Percentiles rank a stretch among this genome's conserved stretches.
Evolutionary conservation across 1,139 yeast genomes (phyloP).

Genomic region (Candida sojae): DNA sequence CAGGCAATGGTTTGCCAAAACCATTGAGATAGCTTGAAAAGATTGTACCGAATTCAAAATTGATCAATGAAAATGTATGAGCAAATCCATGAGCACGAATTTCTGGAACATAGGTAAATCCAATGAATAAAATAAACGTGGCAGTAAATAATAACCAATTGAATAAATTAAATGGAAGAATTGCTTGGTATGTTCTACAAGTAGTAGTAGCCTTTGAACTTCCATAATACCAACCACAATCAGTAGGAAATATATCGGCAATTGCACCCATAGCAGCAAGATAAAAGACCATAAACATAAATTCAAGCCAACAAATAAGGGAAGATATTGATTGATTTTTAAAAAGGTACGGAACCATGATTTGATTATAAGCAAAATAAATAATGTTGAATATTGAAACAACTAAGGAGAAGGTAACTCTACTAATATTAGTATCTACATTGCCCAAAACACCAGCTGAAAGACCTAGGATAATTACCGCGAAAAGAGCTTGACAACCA

Average conservation of each 20-base stretch:
- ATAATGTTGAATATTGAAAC: slow-evolving; percentile 23
- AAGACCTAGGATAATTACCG: slow-evolving; percentile 26
- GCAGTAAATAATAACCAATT: slow-evolving; percentile 28
- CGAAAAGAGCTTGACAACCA: slow-evolving; percentile 22
- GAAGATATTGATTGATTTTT: slow-evolving; percentile 17
- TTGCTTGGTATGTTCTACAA: slow-evolving; percentile 30
- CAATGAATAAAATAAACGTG: slow-evolving; percentile 22
- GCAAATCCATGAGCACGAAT: slow-evolving; percentile 9
- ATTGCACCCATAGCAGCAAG: slow-evolving; percentile 26
- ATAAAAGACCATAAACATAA: slow-evolving; percentile 24
- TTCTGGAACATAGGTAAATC: slow-evolving; percentile 25
- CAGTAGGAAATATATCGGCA: slow-evolving; percentile 26
- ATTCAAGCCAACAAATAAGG: slow-evolving; percentile 21
- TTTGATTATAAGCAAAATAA: slow-evolving; percentile 23
- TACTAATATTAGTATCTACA: slow-evolving; percentile 11
- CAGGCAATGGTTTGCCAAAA: background rate
- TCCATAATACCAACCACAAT: slow-evolving; percentile 16
- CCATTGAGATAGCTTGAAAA: slow-evolving; percentile 5
- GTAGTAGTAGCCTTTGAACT: slow-evolving; percentile 3
- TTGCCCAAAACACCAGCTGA: slow-evolving; percentile 24
- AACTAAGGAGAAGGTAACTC: slow-evolving; percentile 23
- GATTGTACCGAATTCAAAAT: slow-evolving; percentile 14
- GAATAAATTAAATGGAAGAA: slow-evolving; percentile 31
- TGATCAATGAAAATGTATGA: slow-evolving; percentile 2
- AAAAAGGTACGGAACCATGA: slow-evolving; percentile 14